Percentiles rank a stretch among this genome's conserved stretches.
Conservation (phyloP, 345 rosid species). For the Ceriops tagal region DNA sequence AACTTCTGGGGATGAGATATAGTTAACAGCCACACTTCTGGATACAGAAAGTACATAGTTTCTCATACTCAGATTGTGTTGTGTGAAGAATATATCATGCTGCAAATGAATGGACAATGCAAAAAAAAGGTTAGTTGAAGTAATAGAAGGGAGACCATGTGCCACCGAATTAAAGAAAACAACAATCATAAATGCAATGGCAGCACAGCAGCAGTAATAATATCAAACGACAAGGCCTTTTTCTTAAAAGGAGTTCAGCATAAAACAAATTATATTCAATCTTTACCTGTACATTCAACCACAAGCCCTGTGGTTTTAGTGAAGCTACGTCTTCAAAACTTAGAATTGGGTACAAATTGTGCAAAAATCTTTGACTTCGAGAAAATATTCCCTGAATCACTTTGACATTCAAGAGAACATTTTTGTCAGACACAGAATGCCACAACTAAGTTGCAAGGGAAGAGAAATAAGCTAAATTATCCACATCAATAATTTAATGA, state of each 20-base stretch:
- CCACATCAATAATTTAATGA: background rate
- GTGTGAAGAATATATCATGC: constrained; percentile 67
- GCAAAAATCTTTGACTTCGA: constrained; percentile 49
- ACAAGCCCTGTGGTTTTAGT: constrained; percentile 43
- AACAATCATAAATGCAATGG: background rate
- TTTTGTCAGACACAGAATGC: constrained; percentile 7
- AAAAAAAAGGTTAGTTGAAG: constrained; percentile 7
- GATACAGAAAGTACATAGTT: constrained; percentile 47
- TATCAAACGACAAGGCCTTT: background rate
- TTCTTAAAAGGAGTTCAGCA: background rate
- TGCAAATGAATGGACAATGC: constrained; percentile 31
- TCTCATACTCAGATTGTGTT: constrained; percentile 77
- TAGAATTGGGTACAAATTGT: constrained; percentile 25
- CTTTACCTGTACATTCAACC: constrained; percentile 89
- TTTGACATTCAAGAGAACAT: constrained; percentile 28
- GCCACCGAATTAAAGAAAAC: background rate
- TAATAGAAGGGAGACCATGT: constrained; percentile 4
- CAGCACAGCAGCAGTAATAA: constrained; percentile 5
- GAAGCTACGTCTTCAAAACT: constrained; percentile 43
- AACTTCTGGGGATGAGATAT: constrained; percentile 86
- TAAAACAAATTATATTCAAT: background rate
- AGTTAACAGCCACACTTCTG: constrained; percentile 40
- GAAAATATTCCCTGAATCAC: constrained; percentile 60
- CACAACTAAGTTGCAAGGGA: constrained; percentile 12
- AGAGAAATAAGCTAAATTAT: background rate